phyloP scores from a whole-genome alignment of 2,329 filamentous ascomycete genomes.

The Aspergillus fumigatiaffinis region DNA sequence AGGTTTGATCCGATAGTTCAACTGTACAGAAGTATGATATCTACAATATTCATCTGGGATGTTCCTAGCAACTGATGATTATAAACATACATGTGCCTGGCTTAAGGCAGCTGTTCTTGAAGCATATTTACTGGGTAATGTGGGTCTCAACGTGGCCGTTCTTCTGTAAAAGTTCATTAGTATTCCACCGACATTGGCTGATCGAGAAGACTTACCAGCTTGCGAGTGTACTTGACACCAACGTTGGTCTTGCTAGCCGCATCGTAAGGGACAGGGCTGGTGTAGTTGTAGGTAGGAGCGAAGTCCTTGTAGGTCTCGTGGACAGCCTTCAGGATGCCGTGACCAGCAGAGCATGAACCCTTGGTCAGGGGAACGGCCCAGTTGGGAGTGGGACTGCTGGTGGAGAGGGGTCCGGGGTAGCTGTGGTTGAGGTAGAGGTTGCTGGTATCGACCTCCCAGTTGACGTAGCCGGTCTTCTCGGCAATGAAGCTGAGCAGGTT shows the following conservation, averaged over 20 bases:
- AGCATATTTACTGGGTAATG: not conserved
- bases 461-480: conserved; percentile 55
- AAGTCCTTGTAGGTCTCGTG: conserved; percentile 26
- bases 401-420: conserved; percentile 47
- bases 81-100: not conserved
- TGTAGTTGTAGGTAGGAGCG: conserved; percentile 31
- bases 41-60: not conserved
- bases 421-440: conserved; percentile 52
- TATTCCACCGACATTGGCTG: not conserved
- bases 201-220: conserved; percentile 6
- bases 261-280: conserved; percentile 28
- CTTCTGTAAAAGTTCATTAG: not conserved
- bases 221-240: conserved; percentile 14
- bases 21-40: too few relatives aligned
- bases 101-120: not conserved
- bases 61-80: not conserved
- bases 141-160: conserved; percentile 6
- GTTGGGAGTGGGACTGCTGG: conserved; percentile 19
- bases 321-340: conserved; percentile 31
- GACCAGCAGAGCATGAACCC: conserved; percentile 31
- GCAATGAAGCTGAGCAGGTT: conserved; percentile 64
- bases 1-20: too few relatives aligned
- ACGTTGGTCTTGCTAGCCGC: conserved; percentile 14
- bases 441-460: conserved; percentile 38
- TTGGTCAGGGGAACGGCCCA: conserved; percentile 33